Evolutionary conservation across 1,284 basidiomycete genomes (phyloP).

Genomic region (Kwoniella shivajii): DNA sequence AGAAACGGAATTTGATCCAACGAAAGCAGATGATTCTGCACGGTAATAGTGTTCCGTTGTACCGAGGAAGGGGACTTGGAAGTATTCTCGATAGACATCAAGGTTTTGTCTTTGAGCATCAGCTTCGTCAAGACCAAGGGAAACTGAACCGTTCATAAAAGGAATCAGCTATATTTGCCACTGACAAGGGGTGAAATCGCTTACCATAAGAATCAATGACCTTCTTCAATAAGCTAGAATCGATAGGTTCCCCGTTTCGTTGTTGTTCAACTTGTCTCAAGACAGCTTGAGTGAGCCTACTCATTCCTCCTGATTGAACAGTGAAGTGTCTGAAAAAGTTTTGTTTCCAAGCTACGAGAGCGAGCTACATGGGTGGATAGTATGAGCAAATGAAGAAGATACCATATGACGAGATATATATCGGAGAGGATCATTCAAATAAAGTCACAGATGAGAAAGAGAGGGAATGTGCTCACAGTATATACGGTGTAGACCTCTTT

Average conservation of each 20-base stretch:
- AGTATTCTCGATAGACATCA: slow-evolving; percentile 90
- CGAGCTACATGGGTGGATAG: slow-evolving; percentile 65
- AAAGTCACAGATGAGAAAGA: background rate
- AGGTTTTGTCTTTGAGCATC: slow-evolving; percentile 64
- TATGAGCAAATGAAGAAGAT: background rate
- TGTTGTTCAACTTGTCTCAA: slow-evolving; percentile 88
- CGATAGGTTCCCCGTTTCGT: slow-evolving; percentile 91
- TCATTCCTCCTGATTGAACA: slow-evolving; percentile 56
- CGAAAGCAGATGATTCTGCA: slow-evolving; percentile 85
- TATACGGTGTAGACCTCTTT: slow-evolving; percentile 95
- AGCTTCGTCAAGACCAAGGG: slow-evolving; percentile 86
- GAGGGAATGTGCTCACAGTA: slow-evolving; percentile 66
- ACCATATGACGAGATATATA: background rate
- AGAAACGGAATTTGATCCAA: slow-evolving; percentile 85
- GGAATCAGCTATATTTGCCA: background rate
- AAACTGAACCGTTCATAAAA: slow-evolving; percentile 60
- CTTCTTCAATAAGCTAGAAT: slow-evolving; percentile 91
- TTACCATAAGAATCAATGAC: slow-evolving; percentile 86
- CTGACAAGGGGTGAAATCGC: slow-evolving; percentile 16
- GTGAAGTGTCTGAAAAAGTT: slow-evolving; percentile 90
- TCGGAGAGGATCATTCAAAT: background rate
- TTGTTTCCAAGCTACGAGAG: slow-evolving; percentile 92
- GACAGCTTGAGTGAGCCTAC: slow-evolving; percentile 83
- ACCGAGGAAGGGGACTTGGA: slow-evolving; percentile 85
- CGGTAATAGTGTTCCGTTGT: slow-evolving; percentile 91